phyloP scores from a whole-genome alignment of 2,329 filamentous ascomycete species.

The Fonsecaea nubica region DNA sequence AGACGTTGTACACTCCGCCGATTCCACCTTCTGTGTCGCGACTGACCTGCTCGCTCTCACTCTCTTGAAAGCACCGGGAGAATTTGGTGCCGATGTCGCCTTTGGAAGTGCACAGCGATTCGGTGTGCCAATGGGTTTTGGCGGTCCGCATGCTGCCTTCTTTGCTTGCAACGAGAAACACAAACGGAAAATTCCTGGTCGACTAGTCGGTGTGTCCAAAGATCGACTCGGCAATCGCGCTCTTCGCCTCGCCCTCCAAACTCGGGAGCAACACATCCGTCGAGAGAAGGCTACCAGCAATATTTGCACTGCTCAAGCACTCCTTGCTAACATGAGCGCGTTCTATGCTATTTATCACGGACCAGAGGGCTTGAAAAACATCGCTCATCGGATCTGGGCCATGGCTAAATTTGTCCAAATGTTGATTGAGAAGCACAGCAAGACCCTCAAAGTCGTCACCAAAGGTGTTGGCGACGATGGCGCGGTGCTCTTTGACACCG shows the following conservation, averaged over 20 bases:
- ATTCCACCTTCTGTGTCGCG: slow-evolving; percentile 81
- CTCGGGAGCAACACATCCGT: slow-evolving; percentile 93
- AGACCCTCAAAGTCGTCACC: slow-evolving; percentile 63
- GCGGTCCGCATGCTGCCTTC: slow-evolving; percentile 95
- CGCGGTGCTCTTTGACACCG: slow-evolving; percentile 76
- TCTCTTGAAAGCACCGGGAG: slow-evolving; percentile 83
- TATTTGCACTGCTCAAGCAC: slow-evolving; percentile 92
- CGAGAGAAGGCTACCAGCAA: slow-evolving; percentile 98
- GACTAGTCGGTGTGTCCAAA: slow-evolving; percentile 88
- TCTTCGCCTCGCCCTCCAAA: slow-evolving; percentile 84
- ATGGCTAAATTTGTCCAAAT: slow-evolving; percentile 73
- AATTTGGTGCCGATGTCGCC: slow-evolving; percentile 93
- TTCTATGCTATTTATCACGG: slow-evolving; percentile 96
- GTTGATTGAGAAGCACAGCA: slow-evolving; percentile 66
- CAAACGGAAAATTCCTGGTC: slow-evolving; percentile 92
- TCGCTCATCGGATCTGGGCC: slow-evolving; percentile 77
- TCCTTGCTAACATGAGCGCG: slow-evolving; percentile 93
- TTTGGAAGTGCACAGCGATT: slow-evolving; percentile 92
- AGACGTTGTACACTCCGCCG: slow-evolving; percentile 76
- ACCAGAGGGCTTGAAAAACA: slow-evolving; percentile 78
- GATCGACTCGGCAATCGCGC: slow-evolving; percentile 83
- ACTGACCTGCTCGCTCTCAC: slow-evolving; percentile 90
- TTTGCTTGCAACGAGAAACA: slow-evolving; percentile 89
- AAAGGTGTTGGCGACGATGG: slow-evolving; percentile 63
- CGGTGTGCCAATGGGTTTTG: slow-evolving; percentile 88